Evolutionary conservation across 2,329 filamentous ascomycete species (phyloP).

Genomic region (Triangularia setosa): DNA sequence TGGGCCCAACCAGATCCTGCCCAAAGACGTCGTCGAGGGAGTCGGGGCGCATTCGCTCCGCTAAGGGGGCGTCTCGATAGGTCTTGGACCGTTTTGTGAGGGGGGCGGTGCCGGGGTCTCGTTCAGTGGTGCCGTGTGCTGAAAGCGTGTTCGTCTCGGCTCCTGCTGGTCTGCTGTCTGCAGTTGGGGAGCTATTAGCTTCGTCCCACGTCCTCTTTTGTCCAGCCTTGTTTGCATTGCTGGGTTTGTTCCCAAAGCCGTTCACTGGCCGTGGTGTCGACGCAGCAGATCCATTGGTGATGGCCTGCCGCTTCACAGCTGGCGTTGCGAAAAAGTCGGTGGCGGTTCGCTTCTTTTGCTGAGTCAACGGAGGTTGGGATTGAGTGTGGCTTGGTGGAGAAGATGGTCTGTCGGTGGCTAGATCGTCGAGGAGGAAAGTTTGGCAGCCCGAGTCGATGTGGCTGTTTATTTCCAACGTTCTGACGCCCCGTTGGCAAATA

Average conservation of each 20-base stretch:
- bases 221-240: conserved; percentile 31
- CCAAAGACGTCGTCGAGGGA: conserved; percentile 83
- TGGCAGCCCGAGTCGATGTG: conserved; percentile 85
- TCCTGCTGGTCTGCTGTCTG: conserved; percentile 20
- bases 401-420: conserved; percentile 14
- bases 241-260: conserved; percentile 3
- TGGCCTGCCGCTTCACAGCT: conserved; percentile 51
- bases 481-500: conserved; percentile 72
- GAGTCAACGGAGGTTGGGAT: conserved; percentile 38
- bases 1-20: conserved; percentile 81
- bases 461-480: conserved; percentile 72
- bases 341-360: conserved; percentile 52
- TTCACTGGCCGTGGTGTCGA: conserved; percentile 25
- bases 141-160: not conserved
- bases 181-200: conserved; percentile 31
- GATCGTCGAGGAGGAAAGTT: conserved; percentile 57
- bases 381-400: conserved; percentile 32
- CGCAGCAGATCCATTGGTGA: conserved; percentile 30
- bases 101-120: conserved; percentile 30
- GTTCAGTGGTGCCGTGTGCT: conserved; percentile 9
- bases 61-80: conserved; percentile 73
- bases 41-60: conserved; percentile 87
- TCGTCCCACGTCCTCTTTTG: conserved; percentile 53
- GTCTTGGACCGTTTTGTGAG: conserved; percentile 63
- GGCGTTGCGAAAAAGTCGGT: conserved; percentile 61